phyloP scores from a whole-genome alignment of 2,329 filamentous ascomycete genomes.

The Amphichorda felina region DNA sequence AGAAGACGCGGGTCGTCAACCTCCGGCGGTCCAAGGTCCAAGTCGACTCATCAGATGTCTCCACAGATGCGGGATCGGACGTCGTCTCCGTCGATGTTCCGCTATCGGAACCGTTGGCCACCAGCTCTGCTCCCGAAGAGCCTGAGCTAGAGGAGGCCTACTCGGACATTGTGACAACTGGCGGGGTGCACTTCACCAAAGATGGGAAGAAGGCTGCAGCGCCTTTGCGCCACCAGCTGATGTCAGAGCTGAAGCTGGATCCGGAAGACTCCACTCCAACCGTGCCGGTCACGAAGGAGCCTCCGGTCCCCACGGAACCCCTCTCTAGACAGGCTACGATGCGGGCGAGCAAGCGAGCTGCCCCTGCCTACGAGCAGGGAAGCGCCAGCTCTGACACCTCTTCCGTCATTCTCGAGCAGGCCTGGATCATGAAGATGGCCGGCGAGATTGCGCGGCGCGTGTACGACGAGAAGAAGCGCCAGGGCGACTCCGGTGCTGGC shows the following conservation, averaged over 20 bases:
- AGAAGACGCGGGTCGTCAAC: slow-evolving; percentile 77
- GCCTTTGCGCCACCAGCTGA: neutral
- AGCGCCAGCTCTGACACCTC: slow-evolving; percentile 31
- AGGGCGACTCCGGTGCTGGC: neutral
- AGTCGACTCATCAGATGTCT: slow-evolving; percentile 37
- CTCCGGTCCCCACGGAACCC: neutral
- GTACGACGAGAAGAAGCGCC: slow-evolving; percentile 67
- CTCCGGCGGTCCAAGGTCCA: slow-evolving; percentile 52
- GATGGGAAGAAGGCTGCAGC: slow-evolving; percentile 7
- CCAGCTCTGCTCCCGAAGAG: slow-evolving; percentile 47
- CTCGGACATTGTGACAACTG: slow-evolving; percentile 13
- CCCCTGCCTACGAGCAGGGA: slow-evolving; percentile 6
- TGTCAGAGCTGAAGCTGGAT: slow-evolving; percentile 1
- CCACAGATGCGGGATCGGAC: slow-evolving; percentile 35
- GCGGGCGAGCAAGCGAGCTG: neutral
- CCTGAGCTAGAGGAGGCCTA: slow-evolving; percentile 33
- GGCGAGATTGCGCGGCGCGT: slow-evolving; percentile 81
- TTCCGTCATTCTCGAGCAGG: slow-evolving; percentile 60
- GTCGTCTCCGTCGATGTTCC: slow-evolving; percentile 44
- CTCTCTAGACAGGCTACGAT: neutral
- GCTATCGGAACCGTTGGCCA: slow-evolving; percentile 47
- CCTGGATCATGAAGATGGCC: slow-evolving; percentile 89
- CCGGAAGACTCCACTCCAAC: slow-evolving; percentile 11
- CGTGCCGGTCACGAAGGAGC: neutral
- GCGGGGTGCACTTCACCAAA: slow-evolving; percentile 28